Percentiles rank a stretch among this genome's conserved stretches.
Evolutionary conservation across 2,329 filamentous ascomycete species (phyloP).

Genomic region (Xylaria sp.): DNA sequence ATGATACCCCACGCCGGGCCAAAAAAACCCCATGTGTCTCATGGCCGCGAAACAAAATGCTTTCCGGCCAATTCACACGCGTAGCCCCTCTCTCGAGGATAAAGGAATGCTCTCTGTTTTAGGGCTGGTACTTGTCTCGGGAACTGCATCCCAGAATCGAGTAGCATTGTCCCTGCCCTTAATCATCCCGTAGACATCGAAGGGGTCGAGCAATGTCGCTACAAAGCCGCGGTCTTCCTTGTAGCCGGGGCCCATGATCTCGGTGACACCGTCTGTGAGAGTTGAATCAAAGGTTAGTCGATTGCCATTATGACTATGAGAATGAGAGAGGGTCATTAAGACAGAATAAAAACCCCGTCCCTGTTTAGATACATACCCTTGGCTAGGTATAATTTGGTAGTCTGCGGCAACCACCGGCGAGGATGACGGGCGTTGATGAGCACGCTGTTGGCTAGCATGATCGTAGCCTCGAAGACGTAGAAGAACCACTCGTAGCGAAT

Average conservation of each 20-base stretch:
- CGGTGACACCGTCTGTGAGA: constrained; percentile 57
- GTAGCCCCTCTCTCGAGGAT: neutral
- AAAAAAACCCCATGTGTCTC: neutral
- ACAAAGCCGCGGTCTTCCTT: constrained; percentile 59
- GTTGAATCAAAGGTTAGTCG: constrained; percentile 9
- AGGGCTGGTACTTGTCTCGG: neutral
- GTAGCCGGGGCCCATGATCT: constrained; percentile 61
- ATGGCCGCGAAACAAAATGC: neutral
- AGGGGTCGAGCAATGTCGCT: constrained; percentile 56
- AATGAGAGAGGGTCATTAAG: neutral
- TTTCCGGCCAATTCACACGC: neutral
- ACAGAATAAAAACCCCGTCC: neutral
- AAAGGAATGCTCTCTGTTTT: neutral
- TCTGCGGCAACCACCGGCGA: constrained; percentile 61
- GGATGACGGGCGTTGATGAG: constrained; percentile 65
- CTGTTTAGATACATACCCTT: constrained; percentile 44
- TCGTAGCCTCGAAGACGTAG: constrained; percentile 65
- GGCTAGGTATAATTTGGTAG: constrained; percentile 61
- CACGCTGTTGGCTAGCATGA: constrained; percentile 64
- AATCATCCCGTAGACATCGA: constrained; percentile 53
- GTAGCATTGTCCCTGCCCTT: constrained; percentile 50
- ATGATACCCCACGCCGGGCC: too few species aligned
- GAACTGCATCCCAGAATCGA: constrained; percentile 52
- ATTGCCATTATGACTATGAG: neutral
- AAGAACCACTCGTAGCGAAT: constrained; percentile 70